A percentile compares a stretch with the other conserved stretches of the same genome.
phyloP scores from a whole-genome alignment of 1,139 yeast genomes.

The Trichomonascaceae sp. region DNA sequence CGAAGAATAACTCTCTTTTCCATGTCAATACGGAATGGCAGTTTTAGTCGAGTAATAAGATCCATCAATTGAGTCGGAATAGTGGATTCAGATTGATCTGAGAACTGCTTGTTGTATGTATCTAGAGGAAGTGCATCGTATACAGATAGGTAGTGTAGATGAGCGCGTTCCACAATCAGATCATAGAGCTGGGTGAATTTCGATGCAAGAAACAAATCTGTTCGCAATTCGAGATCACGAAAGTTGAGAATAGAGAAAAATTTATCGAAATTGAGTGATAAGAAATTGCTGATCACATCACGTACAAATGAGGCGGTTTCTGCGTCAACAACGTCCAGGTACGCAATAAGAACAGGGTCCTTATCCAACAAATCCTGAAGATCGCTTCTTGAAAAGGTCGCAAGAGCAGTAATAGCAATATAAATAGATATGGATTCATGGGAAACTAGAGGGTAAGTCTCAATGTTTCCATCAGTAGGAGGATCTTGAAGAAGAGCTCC shows the following conservation, averaged over 20 bases:
- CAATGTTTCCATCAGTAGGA: background rate
- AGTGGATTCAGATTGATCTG: background rate
- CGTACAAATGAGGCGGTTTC: slow-evolving; percentile 15
- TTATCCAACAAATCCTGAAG: slow-evolving; percentile 20
- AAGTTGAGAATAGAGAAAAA: slow-evolving; percentile 17
- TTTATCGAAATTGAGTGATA: slow-evolving; percentile 9
- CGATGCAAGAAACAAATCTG: slow-evolving; percentile 17
- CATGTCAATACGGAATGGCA: slow-evolving; percentile 8
- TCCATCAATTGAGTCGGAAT: background rate
- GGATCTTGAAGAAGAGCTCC: slow-evolving; percentile 4
- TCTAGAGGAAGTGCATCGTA: slow-evolving; percentile 17
- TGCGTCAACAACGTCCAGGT: slow-evolving; percentile 39
- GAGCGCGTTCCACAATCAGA: slow-evolving; percentile 19
- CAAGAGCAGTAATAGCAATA: slow-evolving; percentile 23
- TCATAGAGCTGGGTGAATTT: slow-evolving; percentile 12
- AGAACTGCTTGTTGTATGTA: slow-evolving; percentile 4
- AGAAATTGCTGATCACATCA: background rate
- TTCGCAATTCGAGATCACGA: slow-evolving; percentile 14
- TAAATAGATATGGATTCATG: slow-evolving; percentile 19
- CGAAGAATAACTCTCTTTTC: background rate
- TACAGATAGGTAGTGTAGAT: slow-evolving; percentile 20
- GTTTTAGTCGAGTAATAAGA: slow-evolving; percentile 1
- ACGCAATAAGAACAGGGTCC: slow-evolving; percentile 63
- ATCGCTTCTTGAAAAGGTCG: slow-evolving; percentile 21
- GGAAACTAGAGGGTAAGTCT: background rate